Base-by-base conservation (phyloP, 768 basidiomycete species). In the Hygrophorus pudorinus region DNA sequence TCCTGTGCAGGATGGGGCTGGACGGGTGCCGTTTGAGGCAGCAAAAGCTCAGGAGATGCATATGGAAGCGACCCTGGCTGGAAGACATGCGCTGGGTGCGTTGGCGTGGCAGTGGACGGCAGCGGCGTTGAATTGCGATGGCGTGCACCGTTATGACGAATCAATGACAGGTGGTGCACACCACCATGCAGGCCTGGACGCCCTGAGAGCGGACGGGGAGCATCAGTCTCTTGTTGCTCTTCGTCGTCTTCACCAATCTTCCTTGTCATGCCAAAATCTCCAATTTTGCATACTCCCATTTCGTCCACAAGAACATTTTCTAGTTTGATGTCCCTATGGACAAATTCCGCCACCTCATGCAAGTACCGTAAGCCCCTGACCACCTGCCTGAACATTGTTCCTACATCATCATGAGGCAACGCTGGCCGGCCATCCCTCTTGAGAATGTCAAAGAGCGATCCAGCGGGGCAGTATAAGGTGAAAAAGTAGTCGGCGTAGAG, bases 221-320 rank as follows among this genome's bases (percentile, higher is more conserved):
- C 44, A 32, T 63, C 53, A 42, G 56, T 49, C n/a, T 56, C 42
- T 44, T 39, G 56, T 50, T 41, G 47, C 50, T 54, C 60, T 16
- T 59, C 58, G 30, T 63, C 65, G 47, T 66, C 63, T 51, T 72
- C 73, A 53, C 76, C 79, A 33, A 89, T 78, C 46, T 68, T 68
- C 55, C 74, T 71, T 14, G 86, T 72, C 68, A 92, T 76, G 39
- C 89, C 88, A 64, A 93, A 92, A 64, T 93, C 90, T 35, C 70
- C 68, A 27, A 94, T 82, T 56, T 79, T 78, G 67, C 89, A 91
- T n/a, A 81, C 73, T 44, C 87, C 85, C 68, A 76, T 79, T 58
- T 88, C 85, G 60, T 93, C 89, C 42, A 93, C 81, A 34, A 98
- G 76, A 39, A 98, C 79, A 66, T 99, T 99, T 65, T 98, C 96